A percentile compares a stretch with the other conserved stretches of the same genome.
Evolutionary conservation across 306 rosid species (phyloP).

Genomic region (Erythrophleum fordii): DNA sequence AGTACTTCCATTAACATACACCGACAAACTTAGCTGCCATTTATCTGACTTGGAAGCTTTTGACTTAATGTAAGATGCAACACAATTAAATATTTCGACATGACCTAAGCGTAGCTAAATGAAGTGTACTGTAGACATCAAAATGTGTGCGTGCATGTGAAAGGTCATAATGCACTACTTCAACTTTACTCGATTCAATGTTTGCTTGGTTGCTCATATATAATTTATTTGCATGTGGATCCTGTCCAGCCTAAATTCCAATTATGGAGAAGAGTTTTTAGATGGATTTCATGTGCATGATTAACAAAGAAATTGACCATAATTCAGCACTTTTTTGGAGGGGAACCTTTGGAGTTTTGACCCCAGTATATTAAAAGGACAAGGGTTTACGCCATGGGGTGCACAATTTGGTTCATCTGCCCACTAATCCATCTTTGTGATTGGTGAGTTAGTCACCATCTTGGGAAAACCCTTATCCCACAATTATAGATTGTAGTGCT

Average conservation of each 20-base stretch:
- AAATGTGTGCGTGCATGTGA: constrained; percentile 26
- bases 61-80: background rate
- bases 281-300: constrained; percentile 50
- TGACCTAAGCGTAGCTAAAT: background rate
- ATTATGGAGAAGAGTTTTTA: constrained; percentile 9
- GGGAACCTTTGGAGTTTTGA: constrained; percentile 34
- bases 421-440: constrained; percentile 36
- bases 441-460: constrained; percentile 57
- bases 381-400: constrained; percentile 33
- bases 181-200: constrained; percentile 7
- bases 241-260: constrained; percentile 43
- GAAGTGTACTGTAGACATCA: constrained; percentile 17
- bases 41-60: background rate
- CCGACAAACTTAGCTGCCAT: background rate
- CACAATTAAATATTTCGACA: background rate
- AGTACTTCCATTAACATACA: background rate
- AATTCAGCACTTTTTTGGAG: constrained; percentile 34
- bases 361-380: background rate
- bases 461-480: constrained; percentile 55
- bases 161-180: background rate
- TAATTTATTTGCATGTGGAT: constrained; percentile 16
- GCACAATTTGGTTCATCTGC: constrained; percentile 40
- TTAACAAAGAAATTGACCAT: constrained; percentile 24
- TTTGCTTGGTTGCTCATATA: background rate
- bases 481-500: constrained; percentile 48